phyloP scores from a whole-genome alignment of 352 stramenopile genomes.

The Saprolegnia parasitica region DNA sequence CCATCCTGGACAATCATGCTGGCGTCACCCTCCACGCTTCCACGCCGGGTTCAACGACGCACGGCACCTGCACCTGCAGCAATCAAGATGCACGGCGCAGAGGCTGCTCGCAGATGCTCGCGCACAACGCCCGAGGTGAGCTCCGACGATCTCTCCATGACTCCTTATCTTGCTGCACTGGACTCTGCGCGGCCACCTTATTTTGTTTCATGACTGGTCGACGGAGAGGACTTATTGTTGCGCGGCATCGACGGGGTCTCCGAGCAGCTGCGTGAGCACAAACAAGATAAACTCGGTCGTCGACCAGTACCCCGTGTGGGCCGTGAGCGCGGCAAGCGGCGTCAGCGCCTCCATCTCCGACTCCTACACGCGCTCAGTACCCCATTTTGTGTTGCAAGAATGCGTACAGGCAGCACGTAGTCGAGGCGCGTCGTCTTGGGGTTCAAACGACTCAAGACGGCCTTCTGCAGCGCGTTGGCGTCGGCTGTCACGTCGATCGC shows the following conservation, averaged over 20 bases:
- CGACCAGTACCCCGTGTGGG: conserved; percentile 27
- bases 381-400: background rate
- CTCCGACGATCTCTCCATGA: too few relatives aligned
- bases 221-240: too few relatives aligned
- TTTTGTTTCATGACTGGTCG: too few relatives aligned
- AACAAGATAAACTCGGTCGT: conserved; percentile 27
- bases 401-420: conserved; percentile 21
- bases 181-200: too few relatives aligned
- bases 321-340: conserved; percentile 22
- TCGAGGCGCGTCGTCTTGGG: conserved; percentile 13
- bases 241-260: background rate
- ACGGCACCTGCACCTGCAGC: too few relatives aligned
- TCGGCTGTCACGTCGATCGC: background rate
- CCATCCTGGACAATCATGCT: too few relatives aligned
- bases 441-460: conserved; percentile 9
- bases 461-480: conserved; percentile 8
- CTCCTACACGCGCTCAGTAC: conserved; percentile 10
- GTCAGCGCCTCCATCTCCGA: conserved; percentile 28
- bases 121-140: too few relatives aligned
- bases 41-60: too few relatives aligned
- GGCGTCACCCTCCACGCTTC: too few relatives aligned
- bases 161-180: too few relatives aligned
- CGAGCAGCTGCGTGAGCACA: conserved; percentile 23
- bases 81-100: too few relatives aligned
- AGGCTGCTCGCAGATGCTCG: too few relatives aligned